Evolutionary conservation across 2,329 filamentous ascomycete genomes (phyloP).

Genomic region (Diaporthe vexans): DNA sequence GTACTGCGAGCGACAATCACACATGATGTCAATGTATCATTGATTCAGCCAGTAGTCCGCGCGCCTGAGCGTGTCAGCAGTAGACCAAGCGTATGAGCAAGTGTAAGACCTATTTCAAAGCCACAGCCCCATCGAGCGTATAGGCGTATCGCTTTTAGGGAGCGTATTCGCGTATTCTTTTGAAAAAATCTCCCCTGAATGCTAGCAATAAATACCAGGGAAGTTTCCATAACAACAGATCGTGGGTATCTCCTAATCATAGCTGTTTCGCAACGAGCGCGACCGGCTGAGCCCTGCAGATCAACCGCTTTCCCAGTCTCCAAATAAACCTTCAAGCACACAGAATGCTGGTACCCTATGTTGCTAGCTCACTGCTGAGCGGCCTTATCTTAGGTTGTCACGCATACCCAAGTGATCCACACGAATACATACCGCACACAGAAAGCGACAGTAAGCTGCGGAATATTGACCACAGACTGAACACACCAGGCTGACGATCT

Average conservation of each 20-base stretch:
- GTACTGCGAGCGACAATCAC: neutral
- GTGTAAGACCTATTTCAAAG: neutral
- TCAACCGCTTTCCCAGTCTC: neutral
- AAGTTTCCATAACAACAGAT: neutral
- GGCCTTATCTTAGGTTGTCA: neutral
- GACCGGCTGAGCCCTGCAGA: no score
- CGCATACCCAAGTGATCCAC: neutral
- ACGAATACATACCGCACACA: slow-evolving; percentile 12
- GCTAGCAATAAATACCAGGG: neutral
- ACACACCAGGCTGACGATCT: slow-evolving; percentile 5
- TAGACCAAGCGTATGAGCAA: neutral
- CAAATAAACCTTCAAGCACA: neutral
- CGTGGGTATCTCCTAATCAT: neutral
- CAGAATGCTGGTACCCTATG: neutral
- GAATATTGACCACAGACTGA: neutral
- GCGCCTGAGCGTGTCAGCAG: neutral
- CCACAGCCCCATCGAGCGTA: neutral
- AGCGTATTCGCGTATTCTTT: neutral
- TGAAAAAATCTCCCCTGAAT: neutral
- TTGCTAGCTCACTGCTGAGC: neutral
- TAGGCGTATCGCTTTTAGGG: neutral
- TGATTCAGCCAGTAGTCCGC: neutral
- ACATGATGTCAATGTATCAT: neutral
- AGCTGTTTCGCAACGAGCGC: neutral
- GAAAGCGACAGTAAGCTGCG: slow-evolving; percentile 21